Evolutionary conservation across 768 basidiomycete genomes (phyloP).

Genomic region (Mycena belliarum): DNA sequence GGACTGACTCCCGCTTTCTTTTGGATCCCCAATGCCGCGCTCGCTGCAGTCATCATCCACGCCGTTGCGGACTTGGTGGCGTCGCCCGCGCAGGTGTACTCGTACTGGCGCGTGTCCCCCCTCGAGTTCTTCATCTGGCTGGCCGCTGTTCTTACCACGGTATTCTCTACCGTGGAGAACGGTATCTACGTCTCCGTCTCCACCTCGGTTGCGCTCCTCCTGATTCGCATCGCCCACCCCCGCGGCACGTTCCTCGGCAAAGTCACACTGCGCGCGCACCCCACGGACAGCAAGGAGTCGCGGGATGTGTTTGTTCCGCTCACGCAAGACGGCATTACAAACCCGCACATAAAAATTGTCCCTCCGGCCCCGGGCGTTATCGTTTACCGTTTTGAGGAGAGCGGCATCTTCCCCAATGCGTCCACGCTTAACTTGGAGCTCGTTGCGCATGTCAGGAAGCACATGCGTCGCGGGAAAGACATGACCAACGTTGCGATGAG

Average conservation of each 20-base stretch:
- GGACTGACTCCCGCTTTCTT: conserved; percentile 91
- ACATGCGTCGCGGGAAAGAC: conserved; percentile 78
- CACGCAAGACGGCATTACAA: conserved; percentile 56
- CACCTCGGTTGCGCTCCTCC: conserved; percentile 76
- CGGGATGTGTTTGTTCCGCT: conserved; percentile 89
- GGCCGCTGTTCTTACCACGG: conserved; percentile 83
- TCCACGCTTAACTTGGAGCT: conserved; percentile 68
- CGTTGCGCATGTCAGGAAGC: conserved; percentile 77
- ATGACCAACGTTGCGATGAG: conserved; percentile 58
- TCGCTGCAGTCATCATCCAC: conserved; percentile 96
- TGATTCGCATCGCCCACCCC: conserved; percentile 86
- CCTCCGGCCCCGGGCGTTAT: conserved; percentile 85
- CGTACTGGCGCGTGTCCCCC: conserved; percentile 93
- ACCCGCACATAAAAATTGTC: conserved; percentile 68
- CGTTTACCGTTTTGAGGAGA: conserved; percentile 91
- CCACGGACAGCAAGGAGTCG: conserved; percentile 34
- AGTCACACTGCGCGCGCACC: conserved; percentile 56
- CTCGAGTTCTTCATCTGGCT: conserved; percentile 89
- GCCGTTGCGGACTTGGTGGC: conserved; percentile 89
- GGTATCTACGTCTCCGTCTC: conserved; percentile 88
- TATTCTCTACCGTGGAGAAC: conserved; percentile 93
- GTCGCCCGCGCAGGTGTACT: conserved; percentile 74
- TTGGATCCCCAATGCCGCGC: conserved; percentile 79
- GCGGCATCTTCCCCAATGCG: conserved; percentile 83
- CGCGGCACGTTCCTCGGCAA: conserved; percentile 90